Evolutionary conservation across 1,139 yeast species (phyloP).

Genomic region (Kodamaea fungicola): DNA sequence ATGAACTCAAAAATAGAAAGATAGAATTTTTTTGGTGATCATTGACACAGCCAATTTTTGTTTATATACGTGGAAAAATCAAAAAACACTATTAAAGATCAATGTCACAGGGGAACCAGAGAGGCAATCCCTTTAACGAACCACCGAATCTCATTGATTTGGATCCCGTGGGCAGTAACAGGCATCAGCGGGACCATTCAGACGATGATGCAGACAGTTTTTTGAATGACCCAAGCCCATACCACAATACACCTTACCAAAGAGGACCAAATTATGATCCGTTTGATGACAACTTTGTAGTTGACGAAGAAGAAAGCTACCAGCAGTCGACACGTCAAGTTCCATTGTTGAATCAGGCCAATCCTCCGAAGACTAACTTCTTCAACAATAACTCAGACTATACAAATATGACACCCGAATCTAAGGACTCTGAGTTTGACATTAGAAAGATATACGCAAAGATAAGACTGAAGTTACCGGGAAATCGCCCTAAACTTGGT

Average conservation of each 20-base stretch:
- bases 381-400: conserved; percentile 13
- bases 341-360: conserved; percentile 22
- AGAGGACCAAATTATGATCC: conserved; percentile 20
- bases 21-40: too few species aligned
- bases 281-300: conserved; percentile 34
- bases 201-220: conserved; percentile 4
- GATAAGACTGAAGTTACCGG: conserved; percentile 35
- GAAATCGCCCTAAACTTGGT: conserved; percentile 9
- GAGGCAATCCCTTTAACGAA: conserved; percentile 11
- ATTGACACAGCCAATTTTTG: too few species aligned
- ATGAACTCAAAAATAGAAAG: too few species aligned
- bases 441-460: conserved; percentile 52
- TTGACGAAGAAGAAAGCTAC: conserved; percentile 30
- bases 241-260: conserved; percentile 13
- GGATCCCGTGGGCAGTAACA: conserved; percentile 14
- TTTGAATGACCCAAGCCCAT: conserved; percentile 11
- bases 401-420: conserved; percentile 11
- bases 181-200: conserved; percentile 1
- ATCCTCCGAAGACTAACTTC: conserved; percentile 14
- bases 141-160: conserved; percentile 31
- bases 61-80: background rate
- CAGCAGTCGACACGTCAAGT: conserved; percentile 16
- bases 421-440: conserved; percentile 44
- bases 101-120: conserved; percentile 6
- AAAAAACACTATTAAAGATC: conserved; percentile 1